Evolutionary conservation across 108 stramenopile genomes (phyloP).

Genomic region (Mediolabrus comicus): DNA sequence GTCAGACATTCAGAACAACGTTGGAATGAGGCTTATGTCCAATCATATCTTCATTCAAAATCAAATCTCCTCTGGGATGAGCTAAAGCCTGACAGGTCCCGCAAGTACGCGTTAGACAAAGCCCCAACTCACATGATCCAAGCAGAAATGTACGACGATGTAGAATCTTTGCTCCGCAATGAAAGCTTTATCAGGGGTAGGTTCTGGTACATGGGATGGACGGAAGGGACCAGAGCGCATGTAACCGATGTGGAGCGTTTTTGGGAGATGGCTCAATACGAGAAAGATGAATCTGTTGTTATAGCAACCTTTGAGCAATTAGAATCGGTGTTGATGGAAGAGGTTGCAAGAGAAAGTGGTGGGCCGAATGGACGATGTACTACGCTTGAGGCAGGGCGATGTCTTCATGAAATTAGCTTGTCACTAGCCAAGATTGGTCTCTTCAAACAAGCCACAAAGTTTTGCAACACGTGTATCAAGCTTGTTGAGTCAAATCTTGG

Average conservation of each 20-base stretch:
- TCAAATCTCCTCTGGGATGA: constrained; percentile 55
- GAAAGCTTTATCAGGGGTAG: constrained; percentile 70
- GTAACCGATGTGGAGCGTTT: constrained; percentile 69
- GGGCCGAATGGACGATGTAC: constrained; percentile 15
- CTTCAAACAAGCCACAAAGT: constrained; percentile 66
- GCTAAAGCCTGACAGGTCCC: constrained; percentile 56
- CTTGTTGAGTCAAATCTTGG: constrained; percentile 51
- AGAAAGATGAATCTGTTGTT: constrained; percentile 12
- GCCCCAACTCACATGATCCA: constrained; percentile 71
- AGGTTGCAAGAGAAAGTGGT: constrained; percentile 11
- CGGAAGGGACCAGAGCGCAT: constrained; percentile 58
- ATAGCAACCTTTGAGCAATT: constrained; percentile 9
- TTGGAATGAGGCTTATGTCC: constrained; percentile 67
- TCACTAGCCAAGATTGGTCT: constrained; percentile 71
- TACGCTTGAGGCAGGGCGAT: constrained; percentile 60
- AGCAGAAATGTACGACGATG: constrained; percentile 62
- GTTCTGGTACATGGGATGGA: constrained; percentile 58
- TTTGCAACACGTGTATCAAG: constrained; percentile 71
- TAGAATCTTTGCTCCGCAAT: constrained; percentile 55
- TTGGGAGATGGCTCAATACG: constrained; percentile 23
- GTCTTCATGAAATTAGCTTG: constrained; percentile 71
- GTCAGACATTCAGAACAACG: constrained; percentile 56
- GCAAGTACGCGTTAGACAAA: constrained; percentile 71
- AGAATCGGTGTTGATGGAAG: constrained; percentile 24
- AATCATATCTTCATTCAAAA: constrained; percentile 46